A percentile compares a stretch with the other conserved stretches of the same genome.
These are phyloP conservation scores for Mucor sp. DNA, from an alignment of 371 early-diverging fungal genomes.

Conservation along the genomic window DNA sequence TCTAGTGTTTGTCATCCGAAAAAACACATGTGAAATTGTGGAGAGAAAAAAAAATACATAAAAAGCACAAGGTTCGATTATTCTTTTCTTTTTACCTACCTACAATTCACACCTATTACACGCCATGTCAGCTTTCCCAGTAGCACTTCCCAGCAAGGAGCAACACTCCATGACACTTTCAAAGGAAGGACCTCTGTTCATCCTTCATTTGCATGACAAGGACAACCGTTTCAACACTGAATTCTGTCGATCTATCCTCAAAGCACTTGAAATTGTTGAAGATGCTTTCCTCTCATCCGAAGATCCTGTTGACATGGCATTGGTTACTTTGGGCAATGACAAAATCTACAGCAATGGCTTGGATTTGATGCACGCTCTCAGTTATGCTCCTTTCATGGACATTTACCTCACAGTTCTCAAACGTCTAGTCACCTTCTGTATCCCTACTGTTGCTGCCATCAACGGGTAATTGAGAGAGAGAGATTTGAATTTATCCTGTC, in stretches of 20 bases:
- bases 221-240: conserved; percentile 74
- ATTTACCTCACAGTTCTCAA: conserved; percentile 51
- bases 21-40: background rate
- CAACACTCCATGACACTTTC: conserved; percentile 46
- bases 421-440: conserved; percentile 63
- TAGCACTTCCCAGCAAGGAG: conserved; percentile 41
- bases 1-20: background rate
- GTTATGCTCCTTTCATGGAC: conserved; percentile 50
- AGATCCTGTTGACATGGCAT: conserved; percentile 49
- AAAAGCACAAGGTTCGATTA: background rate
- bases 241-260: conserved; percentile 58
- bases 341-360: conserved; percentile 83
- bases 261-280: conserved; percentile 67
- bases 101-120: background rate
- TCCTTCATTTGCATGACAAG: conserved; percentile 56
- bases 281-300: conserved; percentile 38
- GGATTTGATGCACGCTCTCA: conserved; percentile 56
- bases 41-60: background rate
- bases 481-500: background rate
- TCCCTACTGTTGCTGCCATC: conserved; percentile 85
- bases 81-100: background rate
- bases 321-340: conserved; percentile 67
- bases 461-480: conserved; percentile 65
- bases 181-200: conserved; percentile 60
- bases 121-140: conserved; percentile 31